Conservation (phyloP, 2,329 filamentous ascomycete species). For the Aureobasidium sp. region DNA sequence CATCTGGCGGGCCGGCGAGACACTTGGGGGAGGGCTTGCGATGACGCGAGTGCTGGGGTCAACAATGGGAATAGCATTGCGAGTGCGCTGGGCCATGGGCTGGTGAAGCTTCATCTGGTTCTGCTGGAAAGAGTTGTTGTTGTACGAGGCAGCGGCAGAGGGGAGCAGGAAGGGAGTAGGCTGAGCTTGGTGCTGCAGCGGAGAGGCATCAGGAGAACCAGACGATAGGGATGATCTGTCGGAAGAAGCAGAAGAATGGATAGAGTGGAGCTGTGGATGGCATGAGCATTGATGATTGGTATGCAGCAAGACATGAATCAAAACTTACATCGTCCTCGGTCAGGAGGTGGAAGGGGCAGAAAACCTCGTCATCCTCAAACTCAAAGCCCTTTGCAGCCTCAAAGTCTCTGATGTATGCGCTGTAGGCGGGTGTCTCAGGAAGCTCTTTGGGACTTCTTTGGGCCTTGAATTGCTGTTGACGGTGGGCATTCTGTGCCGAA, state of each 20-base stretch:
- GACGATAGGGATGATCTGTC: slow-evolving; percentile 93
- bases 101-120: slow-evolving; percentile 75
- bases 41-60: slow-evolving; percentile 90
- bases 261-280: slow-evolving; percentile 67
- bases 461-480: slow-evolving; percentile 66
- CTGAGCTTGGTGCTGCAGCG: slow-evolving; percentile 74
- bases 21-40: slow-evolving; percentile 75
- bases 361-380: slow-evolving; percentile 91
- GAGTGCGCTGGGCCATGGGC: slow-evolving; percentile 77
- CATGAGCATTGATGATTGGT: neutral
- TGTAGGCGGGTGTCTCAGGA: slow-evolving; percentile 67
- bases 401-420: slow-evolving; percentile 77
- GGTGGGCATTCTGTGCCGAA: slow-evolving; percentile 73
- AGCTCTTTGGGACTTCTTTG: slow-evolving; percentile 82
- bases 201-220: slow-evolving; percentile 86
- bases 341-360: slow-evolving; percentile 79
- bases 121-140: slow-evolving; percentile 27
- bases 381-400: slow-evolving; percentile 92
- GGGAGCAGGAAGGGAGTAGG: slow-evolving; percentile 71
- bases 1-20: slow-evolving; percentile 57
- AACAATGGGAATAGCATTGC: slow-evolving; percentile 96
- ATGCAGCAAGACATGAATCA: neutral
- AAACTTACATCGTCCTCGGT: slow-evolving; percentile 80
- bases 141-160: slow-evolving; percentile 44
- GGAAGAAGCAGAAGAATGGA: slow-evolving; percentile 72